Evolutionary conservation across 2,329 filamentous ascomycete genomes (phyloP), one percentile per base, ranked within the genome.

Genomic region (Fusarium sp.): DNA sequence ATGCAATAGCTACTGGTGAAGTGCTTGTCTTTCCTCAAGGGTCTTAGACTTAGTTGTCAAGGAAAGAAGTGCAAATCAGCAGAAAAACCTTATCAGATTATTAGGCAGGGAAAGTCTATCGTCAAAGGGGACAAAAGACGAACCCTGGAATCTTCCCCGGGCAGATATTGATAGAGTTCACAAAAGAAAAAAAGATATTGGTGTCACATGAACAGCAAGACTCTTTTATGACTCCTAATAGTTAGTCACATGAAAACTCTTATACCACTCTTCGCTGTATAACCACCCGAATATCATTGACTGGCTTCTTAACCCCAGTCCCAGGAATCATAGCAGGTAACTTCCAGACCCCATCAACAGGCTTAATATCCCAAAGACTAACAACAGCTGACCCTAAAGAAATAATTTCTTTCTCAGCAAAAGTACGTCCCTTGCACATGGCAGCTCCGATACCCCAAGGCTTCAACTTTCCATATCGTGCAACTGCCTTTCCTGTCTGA

Each of bases 401-500:
- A 18, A 74, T 51, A 6, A 75, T 66, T 29, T 75, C 70, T 22
- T 73, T 75, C 8, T 75, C 74, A 2, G 74, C 74, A 56, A 75
- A 75, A 1, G 72, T 71, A 10, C 74, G 62, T 2, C 74, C 74
- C 53, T 75, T 75, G 25, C 72, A 75, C 52, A 75, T 72, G 2
- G 51, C 66, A 41, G 65, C 29, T 4, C 74, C 74, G 4, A 61
- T 20, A 8, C 74, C 74, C 74, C 69, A 75, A 0, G 74, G 74
- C 25, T 64, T 72, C 9, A 75, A 41, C 18, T 59, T 65, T 25
- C 74, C 70, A 18, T 75, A 75, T 25, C 58, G 51, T 22, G 74
- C 62, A 3, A 48, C 53, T 10, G 18, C 20, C 4, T 56, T 70
- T 16, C 70, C 69, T 3, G 58, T 56, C 15, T 67, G 41, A 3